Conservation (phyloP, 805 yeast genomes). For the Lachancea thermotolerans region DNA sequence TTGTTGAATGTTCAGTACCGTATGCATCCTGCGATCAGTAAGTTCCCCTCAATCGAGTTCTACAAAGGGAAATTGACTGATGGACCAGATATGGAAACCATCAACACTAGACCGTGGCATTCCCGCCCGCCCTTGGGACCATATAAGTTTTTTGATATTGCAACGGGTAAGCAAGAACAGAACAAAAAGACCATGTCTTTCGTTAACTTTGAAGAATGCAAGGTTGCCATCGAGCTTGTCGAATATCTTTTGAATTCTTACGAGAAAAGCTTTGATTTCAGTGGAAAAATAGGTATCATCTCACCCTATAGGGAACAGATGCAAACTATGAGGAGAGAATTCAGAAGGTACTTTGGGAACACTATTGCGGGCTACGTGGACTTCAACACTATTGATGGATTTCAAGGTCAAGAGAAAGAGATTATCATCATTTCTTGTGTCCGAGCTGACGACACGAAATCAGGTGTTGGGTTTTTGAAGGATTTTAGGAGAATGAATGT, state of each 20-base stretch:
- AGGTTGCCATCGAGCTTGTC: slow-evolving; percentile 62
- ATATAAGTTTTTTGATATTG: slow-evolving; percentile 68
- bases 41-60: slow-evolving; percentile 79
- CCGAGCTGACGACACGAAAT: slow-evolving; percentile 57
- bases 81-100: slow-evolving; percentile 63
- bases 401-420: slow-evolving; percentile 97
- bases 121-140: slow-evolving; percentile 50
- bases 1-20: slow-evolving; percentile 89
- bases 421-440: slow-evolving; percentile 93
- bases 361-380: slow-evolving; percentile 61
- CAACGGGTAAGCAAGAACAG: slow-evolving; percentile 57
- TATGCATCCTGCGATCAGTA: slow-evolving; percentile 91
- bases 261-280: slow-evolving; percentile 43
- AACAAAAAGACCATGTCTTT: slow-evolving; percentile 62
- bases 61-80: slow-evolving; percentile 66
- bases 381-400: slow-evolving; percentile 95
- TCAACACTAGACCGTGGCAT: slow-evolving; percentile 76
- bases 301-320: slow-evolving; percentile 95
- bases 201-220: slow-evolving; percentile 65
- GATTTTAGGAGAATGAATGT: slow-evolving; percentile 96
- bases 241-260: slow-evolving; percentile 43
- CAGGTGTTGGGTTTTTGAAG: slow-evolving; percentile 78
- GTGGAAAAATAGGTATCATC: slow-evolving; percentile 78
- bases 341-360: slow-evolving; percentile 55
- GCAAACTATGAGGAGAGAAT: slow-evolving; percentile 46